Percentiles rank a stretch among this genome's conserved stretches.
Conservation (phyloP, 106 monocot genomes). For the Acorus calamus region DNA sequence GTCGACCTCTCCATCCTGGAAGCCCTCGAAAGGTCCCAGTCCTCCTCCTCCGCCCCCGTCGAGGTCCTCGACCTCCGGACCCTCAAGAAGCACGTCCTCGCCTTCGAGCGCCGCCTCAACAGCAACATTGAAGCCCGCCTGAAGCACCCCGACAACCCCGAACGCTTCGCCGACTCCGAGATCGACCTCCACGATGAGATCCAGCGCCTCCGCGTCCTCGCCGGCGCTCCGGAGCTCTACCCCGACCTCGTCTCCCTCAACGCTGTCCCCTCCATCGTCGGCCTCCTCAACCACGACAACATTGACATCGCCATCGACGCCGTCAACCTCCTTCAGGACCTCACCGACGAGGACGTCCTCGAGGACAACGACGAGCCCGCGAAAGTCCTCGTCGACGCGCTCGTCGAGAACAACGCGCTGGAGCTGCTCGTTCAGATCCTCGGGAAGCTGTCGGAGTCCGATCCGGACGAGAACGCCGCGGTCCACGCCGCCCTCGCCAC, state of each 20-base stretch:
- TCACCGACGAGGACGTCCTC: slow-evolving; percentile 80
- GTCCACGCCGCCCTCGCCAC: slow-evolving; percentile 67
- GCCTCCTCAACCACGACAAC: slow-evolving; percentile 76
- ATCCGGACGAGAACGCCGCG: slow-evolving; percentile 75
- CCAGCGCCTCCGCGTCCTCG: slow-evolving; percentile 59
- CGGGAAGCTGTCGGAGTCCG: slow-evolving; percentile 64
- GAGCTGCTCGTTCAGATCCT: slow-evolving; percentile 89
- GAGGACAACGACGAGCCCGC: slow-evolving; percentile 77
- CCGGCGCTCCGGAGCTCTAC: slow-evolving; percentile 83
- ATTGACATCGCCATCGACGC: slow-evolving; percentile 71
- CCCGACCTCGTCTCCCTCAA: slow-evolving; percentile 80
- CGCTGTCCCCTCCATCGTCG: slow-evolving; percentile 52
- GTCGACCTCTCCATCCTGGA: slow-evolving; percentile 87
- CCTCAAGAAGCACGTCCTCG: slow-evolving; percentile 73
- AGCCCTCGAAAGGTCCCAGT: slow-evolving; percentile 51
- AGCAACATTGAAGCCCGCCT: slow-evolving; percentile 90
- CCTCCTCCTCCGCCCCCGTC: slow-evolving; percentile 16
- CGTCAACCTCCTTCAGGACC: slow-evolving; percentile 69
- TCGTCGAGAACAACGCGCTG: slow-evolving; percentile 76
- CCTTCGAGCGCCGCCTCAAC: slow-evolving; percentile 93
- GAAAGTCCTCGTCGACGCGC: slow-evolving; percentile 45
- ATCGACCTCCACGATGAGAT: slow-evolving; percentile 79
- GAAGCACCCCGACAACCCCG: slow-evolving; percentile 82
- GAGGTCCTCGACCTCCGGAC: slow-evolving; percentile 68
- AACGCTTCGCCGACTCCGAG: slow-evolving; percentile 92